Base-by-base conservation (phyloP, 2,329 filamentous ascomycete genomes). In the Trichoderma sp. region DNA sequence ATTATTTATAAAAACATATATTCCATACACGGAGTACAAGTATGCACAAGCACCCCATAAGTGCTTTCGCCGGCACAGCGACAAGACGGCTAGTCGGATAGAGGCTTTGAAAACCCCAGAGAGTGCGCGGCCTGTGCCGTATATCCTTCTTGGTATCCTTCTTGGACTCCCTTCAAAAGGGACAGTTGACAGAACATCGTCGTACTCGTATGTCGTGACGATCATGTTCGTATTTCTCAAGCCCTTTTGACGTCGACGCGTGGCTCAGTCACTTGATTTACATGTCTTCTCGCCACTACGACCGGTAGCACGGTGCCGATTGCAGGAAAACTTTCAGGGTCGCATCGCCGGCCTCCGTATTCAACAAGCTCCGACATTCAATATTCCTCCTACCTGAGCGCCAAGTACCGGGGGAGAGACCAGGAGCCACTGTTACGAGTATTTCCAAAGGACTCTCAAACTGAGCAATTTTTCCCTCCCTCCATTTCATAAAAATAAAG, bases 241-340 rank as follows among this genome's bases (percentile, higher is more conserved):
- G 31, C 41, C 29, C 38, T 38, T 65, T 72, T 65, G 60, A 73
- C 69, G 69, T 65, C 29, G 69, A 16, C 41, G 68, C 69, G 69
- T 73, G 69, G 69, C 69, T 73, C 69, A 73, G 29, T 73, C 69
- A 73, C 69, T 64, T 73, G 60, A 53, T 65, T 35, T 64, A 16
- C 60, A 38, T 38, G 16, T 38, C 27, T 24, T 63, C 6, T 71
- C 68, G 68, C 56, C 68, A 63, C 68, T 71, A 27, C 67, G 18
- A 33, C 5, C n/a, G 60, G 16, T 21, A 8, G 38, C 59, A 64
- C 69, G 38, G 69, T 72, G 41, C 29, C 38, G 29, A 53, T 53
- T 33, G 27, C 56, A 63, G 60, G 7, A 33, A 33, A 59, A 16
- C 14, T 38, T 62, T n/a, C 41, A 24, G 24, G 38, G 29, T 41